Base-by-base conservation (phyloP, 2,329 filamentous ascomycete genomes). In the Ascochyta clinopodiicola region DNA sequence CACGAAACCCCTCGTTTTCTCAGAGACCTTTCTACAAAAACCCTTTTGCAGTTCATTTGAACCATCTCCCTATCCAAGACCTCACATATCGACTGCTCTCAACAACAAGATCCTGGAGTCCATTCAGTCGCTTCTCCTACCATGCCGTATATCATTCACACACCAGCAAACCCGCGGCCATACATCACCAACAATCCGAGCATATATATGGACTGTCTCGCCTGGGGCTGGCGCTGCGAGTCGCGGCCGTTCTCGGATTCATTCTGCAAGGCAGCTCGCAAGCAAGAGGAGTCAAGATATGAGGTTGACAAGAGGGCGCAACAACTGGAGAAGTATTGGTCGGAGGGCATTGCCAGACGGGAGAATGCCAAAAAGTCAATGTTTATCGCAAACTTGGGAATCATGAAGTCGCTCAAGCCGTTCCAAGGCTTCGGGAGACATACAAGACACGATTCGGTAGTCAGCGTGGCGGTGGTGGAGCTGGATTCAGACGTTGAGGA, bases 61-160 rank as follows among this genome's bases (percentile, higher is more conserved):
- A 7, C 10, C 12, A 13, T 10, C 4, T 21, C 21, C 19, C 24
- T 38, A 19, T 22, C 6, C 36, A 22, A 13, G 17, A 21, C 9
- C 19, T 17, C 36, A 38, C 13, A 5, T 12, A 38, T 10, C 19
- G 36, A 38, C 19, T 31, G 15, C 12, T 12, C 10, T 31, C 15
- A 31, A 31, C 10, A 13, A 31, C 24, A 31, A 29, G 8, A 8
- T 40, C 22, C 4, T 17, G 32, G n/a, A 35, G 6, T 35, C 22
- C 42, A 8, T 13, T 10, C 21, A 17, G 21, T 19, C n/a, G n/a
- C 6, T 27, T 3, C n/a, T 17, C 37, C 13, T 25, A 56, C 9
- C 7, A 68, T 68, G 65, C 63, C 65, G 3, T 68, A 68, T 52
- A 57, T 68, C 27, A 64, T 66, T 46, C 49, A 57, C 32, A 56